Evolutionary conservation across 805 yeast species (phyloP).

Genomic region (Vanderwaltozyma yarrowii): DNA sequence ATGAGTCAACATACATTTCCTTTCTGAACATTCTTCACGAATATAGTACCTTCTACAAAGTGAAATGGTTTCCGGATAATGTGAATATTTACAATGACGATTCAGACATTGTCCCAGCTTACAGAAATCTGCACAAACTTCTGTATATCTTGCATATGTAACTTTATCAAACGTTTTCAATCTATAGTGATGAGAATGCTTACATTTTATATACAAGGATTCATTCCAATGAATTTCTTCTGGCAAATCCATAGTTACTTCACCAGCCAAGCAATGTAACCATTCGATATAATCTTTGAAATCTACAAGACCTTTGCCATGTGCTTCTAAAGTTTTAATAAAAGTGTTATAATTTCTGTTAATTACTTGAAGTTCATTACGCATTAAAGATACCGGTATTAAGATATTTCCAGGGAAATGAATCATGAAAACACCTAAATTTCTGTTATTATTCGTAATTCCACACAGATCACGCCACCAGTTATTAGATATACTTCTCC

Average conservation of each 20-base stretch:
- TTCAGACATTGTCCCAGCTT: slow-evolving; percentile 5
- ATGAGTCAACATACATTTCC: slow-evolving; percentile 5
- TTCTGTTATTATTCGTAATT: neutral
- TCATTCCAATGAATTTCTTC: neutral
- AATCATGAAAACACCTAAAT: neutral
- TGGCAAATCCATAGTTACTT: neutral
- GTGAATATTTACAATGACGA: slow-evolving; percentile 4
- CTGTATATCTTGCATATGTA: neutral
- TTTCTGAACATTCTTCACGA: slow-evolving; percentile 2
- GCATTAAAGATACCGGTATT: neutral
- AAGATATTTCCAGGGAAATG: neutral
- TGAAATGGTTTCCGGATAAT: slow-evolving; percentile 5
- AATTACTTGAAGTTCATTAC: neutral
- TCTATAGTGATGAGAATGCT: neutral
- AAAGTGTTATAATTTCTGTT: neutral
- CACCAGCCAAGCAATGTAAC: no score
- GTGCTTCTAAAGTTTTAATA: no score
- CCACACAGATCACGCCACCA: neutral
- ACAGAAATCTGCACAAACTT: slow-evolving; percentile 4
- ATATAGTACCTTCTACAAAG: slow-evolving; percentile 2
- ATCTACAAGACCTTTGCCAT: no score
- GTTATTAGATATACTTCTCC: neutral
- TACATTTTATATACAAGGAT: neutral
- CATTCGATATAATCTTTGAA: no score
- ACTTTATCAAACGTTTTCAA: neutral